Base-by-base conservation (phyloP, 2,329 filamentous ascomycete species). In the Scleromitrula shiraiana region DNA sequence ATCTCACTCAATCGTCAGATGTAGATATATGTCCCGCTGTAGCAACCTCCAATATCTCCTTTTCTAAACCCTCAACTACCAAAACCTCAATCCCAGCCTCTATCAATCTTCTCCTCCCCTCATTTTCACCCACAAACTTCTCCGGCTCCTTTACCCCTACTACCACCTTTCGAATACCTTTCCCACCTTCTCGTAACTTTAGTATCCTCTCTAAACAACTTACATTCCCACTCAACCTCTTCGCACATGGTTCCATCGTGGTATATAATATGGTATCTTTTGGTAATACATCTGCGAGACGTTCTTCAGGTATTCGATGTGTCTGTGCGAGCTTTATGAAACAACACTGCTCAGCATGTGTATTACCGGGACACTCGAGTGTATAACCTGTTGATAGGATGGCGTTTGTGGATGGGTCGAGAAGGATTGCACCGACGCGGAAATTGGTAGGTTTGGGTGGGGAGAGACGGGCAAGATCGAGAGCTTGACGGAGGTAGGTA, bases 281-380 rank as follows among this genome's bases (percentile, higher is more conserved):
- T 0, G 77, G 73, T 7, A 84, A 59, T 12, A 72, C 66, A 15
- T 69, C 61, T 12, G 66, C 67, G 4, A 88, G 72, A 0, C 67
- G 63, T 44, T 78, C 76, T 55, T 85, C 81, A 17, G 72, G 50
- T 0, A 74, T 68, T 2, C 62, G 61, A 47, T 77, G 63, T 53
- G 70, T 58, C 40, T 69, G 60, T 1, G 78, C 71, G 12, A 82
- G 75, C 65, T 98, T 97, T 41, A 82, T 68, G 49, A 98, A 76
- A 62, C 88, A 95, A 66, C 85, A 91, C 69, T 98, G 89, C 64
- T 98, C 93, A 3, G 93, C 93, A 63, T 98, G 93, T 0, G 93
- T 97, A 69, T 98, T 98, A 35, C 91, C 93, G 38, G 81, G 75
- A 4, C 90, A 79, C 67, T 98, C 91, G 50, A 96, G 76, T 0